A percentile compares a stretch with the other conserved stretches of the same genome.
Conservation (phyloP, 176 grass and related monocot genomes). For the Rhynchospora breviuscula region DNA sequence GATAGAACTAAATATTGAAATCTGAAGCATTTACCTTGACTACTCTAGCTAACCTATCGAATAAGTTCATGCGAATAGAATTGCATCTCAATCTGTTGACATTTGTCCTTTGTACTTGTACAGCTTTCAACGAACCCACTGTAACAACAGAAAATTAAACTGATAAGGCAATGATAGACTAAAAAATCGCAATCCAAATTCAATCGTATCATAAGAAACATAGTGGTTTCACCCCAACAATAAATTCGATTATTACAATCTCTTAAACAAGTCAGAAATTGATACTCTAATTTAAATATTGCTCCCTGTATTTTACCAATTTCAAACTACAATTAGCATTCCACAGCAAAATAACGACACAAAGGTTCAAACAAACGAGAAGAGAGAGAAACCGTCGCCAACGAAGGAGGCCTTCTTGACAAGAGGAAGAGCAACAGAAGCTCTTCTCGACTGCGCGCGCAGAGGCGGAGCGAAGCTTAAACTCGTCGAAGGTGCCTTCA, state of each 20-base stretch:
- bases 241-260: not conserved
- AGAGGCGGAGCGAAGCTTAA: constrained; percentile 27
- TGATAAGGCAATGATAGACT: not conserved
- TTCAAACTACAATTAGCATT: not conserved
- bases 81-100: constrained; percentile 61
- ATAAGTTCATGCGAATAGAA: constrained; percentile 73
- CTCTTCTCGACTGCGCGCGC: constrained; percentile 3
- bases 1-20: not conserved
- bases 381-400: constrained; percentile 16
- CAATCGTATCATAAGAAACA: not conserved
- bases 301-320: not conserved
- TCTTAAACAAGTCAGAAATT: not conserved
- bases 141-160: constrained; percentile 20
- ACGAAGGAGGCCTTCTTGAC: constrained; percentile 7
- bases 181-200: not conserved
- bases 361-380: not conserved
- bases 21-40: constrained; percentile 46
- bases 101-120: constrained; percentile 38
- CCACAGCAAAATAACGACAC: not conserved
- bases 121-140: constrained; percentile 48
- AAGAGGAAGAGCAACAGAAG: not conserved
- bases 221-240: not conserved
- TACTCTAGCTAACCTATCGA: constrained; percentile 86
- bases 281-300: not conserved
- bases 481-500: constrained; percentile 29